Base-by-base conservation (phyloP, 345 rosid genomes). In the Salix udensis region DNA sequence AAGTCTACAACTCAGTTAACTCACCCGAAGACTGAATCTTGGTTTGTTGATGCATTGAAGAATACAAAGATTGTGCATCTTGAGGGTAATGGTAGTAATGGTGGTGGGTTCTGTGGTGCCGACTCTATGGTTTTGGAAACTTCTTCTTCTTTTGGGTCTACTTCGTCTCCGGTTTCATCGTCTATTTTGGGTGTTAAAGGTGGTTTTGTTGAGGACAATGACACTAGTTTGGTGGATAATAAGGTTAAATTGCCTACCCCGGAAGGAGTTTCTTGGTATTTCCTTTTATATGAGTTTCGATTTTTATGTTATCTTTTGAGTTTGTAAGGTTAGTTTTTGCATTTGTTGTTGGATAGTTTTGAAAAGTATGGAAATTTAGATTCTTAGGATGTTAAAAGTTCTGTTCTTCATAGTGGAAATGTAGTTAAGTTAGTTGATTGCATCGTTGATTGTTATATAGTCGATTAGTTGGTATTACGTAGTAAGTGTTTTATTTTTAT, bases 11-110 rank as follows among this genome's bases (percentile, higher is more conserved):
- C 53, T 7, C 53, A 86, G 72, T 79, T 85, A 84, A 83, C 71
- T 30, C 92, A 91, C 30, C 97, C 97, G 3, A 94, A 86, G 87
- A 89, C 92, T 2, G 98, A 91, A 77, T 73, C 81, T 53, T 94
- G 95, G 97, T 91, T 94, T 72, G 86, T 83, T 36, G 98, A 94
- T 75, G 95, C 90, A 61, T 83, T 94, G 74, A 89, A 86, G 83
- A 84, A 88, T 69, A 86, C 89, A 16, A 86, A 84, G 84, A 84
- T 84, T 74, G 79, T 84, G 87, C 86, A 67, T 46, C 74, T 39
- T 61, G 83, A 78, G 46, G 81, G 76, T 19, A 79, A 71, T 71
- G 52, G 50, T 40, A 44, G 44, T 40, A 44, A 50, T 55, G 77
- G 78, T 19, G 82, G 81, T 39, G 67, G 75, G 7, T 30, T 69